phyloP scores from a whole-genome alignment of 768 basidiomycete genomes.

The Collybia sordida region DNA sequence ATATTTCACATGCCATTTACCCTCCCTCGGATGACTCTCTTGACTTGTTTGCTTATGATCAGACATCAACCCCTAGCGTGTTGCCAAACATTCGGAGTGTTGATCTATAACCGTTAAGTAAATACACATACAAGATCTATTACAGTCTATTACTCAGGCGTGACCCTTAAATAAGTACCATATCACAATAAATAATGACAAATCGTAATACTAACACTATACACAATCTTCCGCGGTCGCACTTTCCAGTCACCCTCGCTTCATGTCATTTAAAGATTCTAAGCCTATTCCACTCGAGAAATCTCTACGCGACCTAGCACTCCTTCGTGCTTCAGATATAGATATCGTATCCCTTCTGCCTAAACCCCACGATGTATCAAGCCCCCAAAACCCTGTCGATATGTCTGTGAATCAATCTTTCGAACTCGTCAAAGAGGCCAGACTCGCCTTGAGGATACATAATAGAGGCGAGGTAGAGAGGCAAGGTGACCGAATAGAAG shows the following conservation, averaged over 20 bases:
- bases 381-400: conserved; percentile 21
- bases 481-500: conserved; percentile 56
- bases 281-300: conserved; percentile 58
- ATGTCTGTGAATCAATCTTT: conserved; percentile 51
- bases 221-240: neutral
- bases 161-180: no score
- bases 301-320: conserved; percentile 70
- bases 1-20: conserved; percentile 5
- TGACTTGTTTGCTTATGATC: conserved; percentile 38
- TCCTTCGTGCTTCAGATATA: conserved; percentile 58
- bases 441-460: conserved; percentile 54
- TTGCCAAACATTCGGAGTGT: neutral
- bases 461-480: conserved; percentile 51
- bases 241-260: neutral
- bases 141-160: no score
- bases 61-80: no score
- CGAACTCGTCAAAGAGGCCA: conserved; percentile 57
- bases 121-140: no score
- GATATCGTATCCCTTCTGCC: conserved; percentile 29
- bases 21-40: conserved; percentile 47
- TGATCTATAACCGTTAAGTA: no score
- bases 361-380: conserved; percentile 8
- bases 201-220: conserved; percentile 1
- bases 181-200: neutral
- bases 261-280: conserved; percentile 26